A percentile compares a stretch with the other conserved stretches of the same genome.
Conservation (phyloP, 306 rosid genomes). For the Luffa aegyptiaca region DNA sequence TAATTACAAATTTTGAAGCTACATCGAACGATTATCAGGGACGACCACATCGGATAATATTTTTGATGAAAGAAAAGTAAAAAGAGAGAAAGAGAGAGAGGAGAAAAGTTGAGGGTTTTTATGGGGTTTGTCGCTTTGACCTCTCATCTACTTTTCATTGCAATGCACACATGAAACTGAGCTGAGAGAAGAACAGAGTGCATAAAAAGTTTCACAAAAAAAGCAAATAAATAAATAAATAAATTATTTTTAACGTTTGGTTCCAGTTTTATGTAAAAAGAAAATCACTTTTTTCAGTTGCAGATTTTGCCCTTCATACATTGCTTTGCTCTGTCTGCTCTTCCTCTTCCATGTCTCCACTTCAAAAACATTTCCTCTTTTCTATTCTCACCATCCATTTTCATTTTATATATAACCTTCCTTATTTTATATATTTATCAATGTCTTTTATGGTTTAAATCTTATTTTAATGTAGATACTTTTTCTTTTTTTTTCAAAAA, state of each 20-base stretch:
- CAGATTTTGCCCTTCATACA: background rate
- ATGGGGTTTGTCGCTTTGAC: constrained; percentile 4
- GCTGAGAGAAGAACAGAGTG: background rate
- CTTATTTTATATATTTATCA: no score
- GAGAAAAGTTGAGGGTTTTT: background rate
- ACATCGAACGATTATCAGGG: no score
- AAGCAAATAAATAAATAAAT: background rate
- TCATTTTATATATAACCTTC: no score
- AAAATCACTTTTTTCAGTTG: background rate
- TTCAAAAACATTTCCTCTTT: background rate
- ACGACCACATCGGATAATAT: no score
- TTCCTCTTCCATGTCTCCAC: background rate
- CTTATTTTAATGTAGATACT: no score
- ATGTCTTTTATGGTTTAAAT: no score
- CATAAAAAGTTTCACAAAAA: background rate
- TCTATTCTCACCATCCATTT: background rate
- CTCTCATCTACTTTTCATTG: background rate
- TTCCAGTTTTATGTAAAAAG: background rate
- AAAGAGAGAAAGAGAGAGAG: background rate
- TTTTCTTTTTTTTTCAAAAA: no score
- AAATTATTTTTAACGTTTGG: background rate
- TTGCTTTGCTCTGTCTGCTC: background rate
- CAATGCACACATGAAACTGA: background rate
- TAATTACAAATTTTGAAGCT: no score
- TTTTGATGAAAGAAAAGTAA: background rate